Conservation (phyloP, 208 protist species). For the Leptomonas pyrrhocoris region DNA sequence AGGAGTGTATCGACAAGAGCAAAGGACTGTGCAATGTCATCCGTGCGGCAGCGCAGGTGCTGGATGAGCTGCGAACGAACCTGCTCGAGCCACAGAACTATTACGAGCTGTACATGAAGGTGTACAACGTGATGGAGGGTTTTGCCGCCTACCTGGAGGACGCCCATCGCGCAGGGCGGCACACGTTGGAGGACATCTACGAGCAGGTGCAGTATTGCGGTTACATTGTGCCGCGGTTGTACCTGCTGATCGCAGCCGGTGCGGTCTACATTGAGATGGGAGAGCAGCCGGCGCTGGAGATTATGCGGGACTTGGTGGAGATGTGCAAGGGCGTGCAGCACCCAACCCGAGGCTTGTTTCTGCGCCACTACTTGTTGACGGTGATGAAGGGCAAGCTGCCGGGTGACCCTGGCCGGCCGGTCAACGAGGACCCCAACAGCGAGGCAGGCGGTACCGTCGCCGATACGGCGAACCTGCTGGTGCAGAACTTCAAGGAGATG, state of each 20-base stretch:
- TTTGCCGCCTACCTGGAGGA: slow-evolving; percentile 92
- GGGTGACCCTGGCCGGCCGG: slow-evolving; percentile 74
- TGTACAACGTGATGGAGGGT: slow-evolving; percentile 91
- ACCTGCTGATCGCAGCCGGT: slow-evolving; percentile 96
- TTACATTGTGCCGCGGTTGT: slow-evolving; percentile 98
- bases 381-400: slow-evolving; percentile 97
- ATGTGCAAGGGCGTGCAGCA: slow-evolving; percentile 99
- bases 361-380: slow-evolving; percentile 97
- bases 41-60: slow-evolving; percentile 82
- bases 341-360: slow-evolving; percentile 98
- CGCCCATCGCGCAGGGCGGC: slow-evolving; percentile 42
- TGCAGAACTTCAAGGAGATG: slow-evolving; percentile 99
- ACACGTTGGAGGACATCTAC: slow-evolving; percentile 93
- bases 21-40: slow-evolving; percentile 46
- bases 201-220: slow-evolving; percentile 98
- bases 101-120: slow-evolving; percentile 97
- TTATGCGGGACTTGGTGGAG: slow-evolving; percentile 98
- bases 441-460: slow-evolving; percentile 78
- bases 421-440: not conserved
- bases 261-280: slow-evolving; percentile 94
- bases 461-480: slow-evolving; percentile 95
- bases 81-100: slow-evolving; percentile 97
- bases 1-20: slow-evolving; percentile 64
- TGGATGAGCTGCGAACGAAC: slow-evolving; percentile 95
- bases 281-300: slow-evolving; percentile 89